Evolutionary conservation across 768 basidiomycete genomes (phyloP).

Genomic region (Thelephora ganbajun): DNA sequence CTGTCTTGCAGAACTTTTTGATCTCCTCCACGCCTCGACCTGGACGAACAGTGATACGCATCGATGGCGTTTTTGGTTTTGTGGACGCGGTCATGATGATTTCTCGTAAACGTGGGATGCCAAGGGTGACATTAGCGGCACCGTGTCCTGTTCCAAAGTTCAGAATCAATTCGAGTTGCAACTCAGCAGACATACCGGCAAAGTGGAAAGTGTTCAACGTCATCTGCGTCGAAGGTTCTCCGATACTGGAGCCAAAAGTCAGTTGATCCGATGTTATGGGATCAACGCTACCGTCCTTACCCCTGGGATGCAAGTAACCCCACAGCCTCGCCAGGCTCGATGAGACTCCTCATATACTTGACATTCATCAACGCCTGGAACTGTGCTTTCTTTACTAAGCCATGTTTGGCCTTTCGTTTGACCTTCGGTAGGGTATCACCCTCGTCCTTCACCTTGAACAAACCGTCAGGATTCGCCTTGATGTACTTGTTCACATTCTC

Average conservation of each 20-base stretch:
- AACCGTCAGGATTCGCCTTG: constrained; percentile 50
- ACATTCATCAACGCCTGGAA: constrained; percentile 82
- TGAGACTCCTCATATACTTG: constrained; percentile 86
- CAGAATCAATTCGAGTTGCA: constrained; percentile 1
- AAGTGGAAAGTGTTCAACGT: constrained; percentile 99
- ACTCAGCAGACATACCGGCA: constrained; percentile 46
- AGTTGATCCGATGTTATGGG: neutral
- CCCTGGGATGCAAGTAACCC: constrained; percentile 94
- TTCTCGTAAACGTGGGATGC: constrained; percentile 96
- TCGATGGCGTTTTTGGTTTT: constrained; percentile 94
- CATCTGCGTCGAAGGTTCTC: constrained; percentile 99
- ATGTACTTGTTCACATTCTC: constrained; percentile 66
- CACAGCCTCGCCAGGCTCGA: constrained; percentile 98
- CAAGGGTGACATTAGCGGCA: constrained; percentile 96
- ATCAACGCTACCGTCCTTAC: constrained; percentile 28
- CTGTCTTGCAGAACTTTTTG: constrained; percentile 76
- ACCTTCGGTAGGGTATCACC: constrained; percentile 25
- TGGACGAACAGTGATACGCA: constrained; percentile 65
- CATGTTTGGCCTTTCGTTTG: constrained; percentile 26
- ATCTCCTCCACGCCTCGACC: constrained; percentile 40
- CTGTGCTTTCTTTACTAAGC: constrained; percentile 11
- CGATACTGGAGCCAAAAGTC: constrained; percentile 46
- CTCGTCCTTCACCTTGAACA: constrained; percentile 30
- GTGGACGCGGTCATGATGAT: constrained; percentile 98
- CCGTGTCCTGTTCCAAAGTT: constrained; percentile 61